These are phyloP conservation scores for Bruguiera sexangula DNA, from an alignment of 345 rosid genomes.

Conservation along the genomic window DNA sequence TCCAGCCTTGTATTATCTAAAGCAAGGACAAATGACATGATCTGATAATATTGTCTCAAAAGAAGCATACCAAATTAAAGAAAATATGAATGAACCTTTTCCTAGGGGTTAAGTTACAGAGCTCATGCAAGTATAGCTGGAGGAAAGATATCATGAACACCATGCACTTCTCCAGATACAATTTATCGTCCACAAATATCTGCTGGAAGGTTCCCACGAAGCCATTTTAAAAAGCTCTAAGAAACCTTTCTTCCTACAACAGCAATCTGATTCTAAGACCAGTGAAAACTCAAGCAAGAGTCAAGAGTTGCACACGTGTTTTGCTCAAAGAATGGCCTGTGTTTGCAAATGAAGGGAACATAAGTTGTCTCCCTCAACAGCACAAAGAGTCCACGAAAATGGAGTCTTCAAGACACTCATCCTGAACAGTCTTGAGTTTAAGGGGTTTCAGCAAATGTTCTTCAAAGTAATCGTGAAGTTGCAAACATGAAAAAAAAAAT, in stretches of 20 bases:
- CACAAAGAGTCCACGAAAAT: slow-evolving; percentile 45
- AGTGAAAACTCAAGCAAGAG: slow-evolving; percentile 24
- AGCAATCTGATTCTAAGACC: slow-evolving; percentile 18
- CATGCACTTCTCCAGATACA: slow-evolving; percentile 40
- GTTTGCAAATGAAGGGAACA: slow-evolving; percentile 56
- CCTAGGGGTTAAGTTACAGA: slow-evolving; percentile 23
- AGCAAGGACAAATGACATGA: background rate
- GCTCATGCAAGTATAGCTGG: slow-evolving; percentile 71
- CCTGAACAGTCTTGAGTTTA: slow-evolving; percentile 21
- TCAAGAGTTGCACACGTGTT: slow-evolving; percentile 28
- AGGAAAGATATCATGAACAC: slow-evolving; percentile 60
- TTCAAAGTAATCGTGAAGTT: slow-evolving; percentile 52
- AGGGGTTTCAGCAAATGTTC: slow-evolving; percentile 46
- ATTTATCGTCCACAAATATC: slow-evolving; percentile 29
- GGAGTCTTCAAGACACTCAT: slow-evolving; percentile 72
- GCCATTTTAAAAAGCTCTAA: slow-evolving; percentile 58
- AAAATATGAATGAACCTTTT: background rate
- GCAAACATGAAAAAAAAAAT: slow-evolving; percentile 59
- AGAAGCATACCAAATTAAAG: background rate
- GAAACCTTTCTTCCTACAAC: slow-evolving; percentile 44
- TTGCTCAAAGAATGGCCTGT: slow-evolving; percentile 45
- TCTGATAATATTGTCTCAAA: background rate
- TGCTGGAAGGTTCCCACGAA: slow-evolving; percentile 40
- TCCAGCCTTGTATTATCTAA: background rate
- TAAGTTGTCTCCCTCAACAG: slow-evolving; percentile 28